These are phyloP conservation scores for Penicillium lagena DNA, from an alignment of 495 filamentous ascomycete species.

Conservation along the genomic window DNA sequence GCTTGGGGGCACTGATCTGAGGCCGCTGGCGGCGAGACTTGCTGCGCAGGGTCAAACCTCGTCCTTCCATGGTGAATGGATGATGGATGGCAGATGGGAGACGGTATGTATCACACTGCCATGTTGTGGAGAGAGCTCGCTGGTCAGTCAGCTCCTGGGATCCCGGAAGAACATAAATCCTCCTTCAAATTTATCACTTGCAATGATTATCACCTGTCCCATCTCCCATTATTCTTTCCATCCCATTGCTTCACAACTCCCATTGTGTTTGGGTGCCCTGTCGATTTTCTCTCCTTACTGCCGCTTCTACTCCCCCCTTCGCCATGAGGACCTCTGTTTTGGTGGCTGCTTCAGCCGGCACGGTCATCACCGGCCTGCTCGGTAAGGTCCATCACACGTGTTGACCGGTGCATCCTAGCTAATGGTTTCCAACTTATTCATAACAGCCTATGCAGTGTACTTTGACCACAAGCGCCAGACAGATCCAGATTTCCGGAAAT, in stretches of 20 bases:
- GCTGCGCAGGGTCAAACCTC: slow-evolving; percentile 81
- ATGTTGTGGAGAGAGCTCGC: neutral
- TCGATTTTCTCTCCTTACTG: neutral
- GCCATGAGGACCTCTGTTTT: slow-evolving; percentile 63
- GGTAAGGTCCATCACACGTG: slow-evolving; percentile 43
- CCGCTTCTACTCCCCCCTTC: slow-evolving; percentile 15
- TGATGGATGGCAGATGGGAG: slow-evolving; percentile 4
- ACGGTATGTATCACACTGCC: neutral
- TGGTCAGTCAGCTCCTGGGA: too few relatives aligned
- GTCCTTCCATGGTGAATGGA: slow-evolving; percentile 40
- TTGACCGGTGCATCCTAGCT: slow-evolving; percentile 1
- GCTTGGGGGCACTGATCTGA: slow-evolving; percentile 76
- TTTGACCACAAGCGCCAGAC: slow-evolving; percentile 91
- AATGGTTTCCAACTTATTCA: neutral
- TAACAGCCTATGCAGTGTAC: slow-evolving; percentile 71
- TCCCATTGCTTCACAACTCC: neutral
- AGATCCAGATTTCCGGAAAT: slow-evolving; percentile 79
- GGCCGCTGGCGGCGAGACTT: slow-evolving; percentile 68
- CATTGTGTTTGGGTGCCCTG: too few relatives aligned
- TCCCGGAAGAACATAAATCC: slow-evolving; percentile 37
- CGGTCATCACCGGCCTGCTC: slow-evolving; percentile 66
- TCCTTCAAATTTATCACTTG: slow-evolving; percentile 35
- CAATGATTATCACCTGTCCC: slow-evolving; percentile 6
- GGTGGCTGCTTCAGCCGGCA: slow-evolving; percentile 66
- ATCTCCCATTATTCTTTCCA: neutral